phyloP scores from a whole-genome alignment of 495 filamentous ascomycete genomes.

The Hypoxylon perforatum region DNA sequence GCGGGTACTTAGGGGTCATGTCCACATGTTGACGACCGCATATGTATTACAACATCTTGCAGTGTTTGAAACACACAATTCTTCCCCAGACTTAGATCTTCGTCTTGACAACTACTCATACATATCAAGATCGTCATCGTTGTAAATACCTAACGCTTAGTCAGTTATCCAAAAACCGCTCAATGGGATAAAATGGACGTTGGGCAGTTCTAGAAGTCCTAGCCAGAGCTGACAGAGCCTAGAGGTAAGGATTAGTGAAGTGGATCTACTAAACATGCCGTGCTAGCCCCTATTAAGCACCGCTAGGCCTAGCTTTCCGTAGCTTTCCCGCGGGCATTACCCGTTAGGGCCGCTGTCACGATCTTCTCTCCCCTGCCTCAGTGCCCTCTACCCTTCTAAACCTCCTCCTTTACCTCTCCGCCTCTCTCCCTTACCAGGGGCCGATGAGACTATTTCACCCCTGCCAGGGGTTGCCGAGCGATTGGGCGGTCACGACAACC shows the following conservation, averaged over 20 bases:
- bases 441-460: constrained; percentile 1
- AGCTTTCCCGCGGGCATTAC: constrained; percentile 24
- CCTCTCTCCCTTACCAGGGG: constrained; percentile 14
- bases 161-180: constrained; percentile 7
- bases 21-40: background rate
- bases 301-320: constrained; percentile 8
- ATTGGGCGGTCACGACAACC: constrained; percentile 45
- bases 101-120: background rate
- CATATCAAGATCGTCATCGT: constrained; percentile 10
- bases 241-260: constrained; percentile 10
- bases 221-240: too few species aligned
- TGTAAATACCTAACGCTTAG: constrained; percentile 4
- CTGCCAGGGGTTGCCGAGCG: constrained; percentile 28
- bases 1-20: background rate
- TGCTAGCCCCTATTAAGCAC: background rate
- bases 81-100: background rate
- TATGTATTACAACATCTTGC: constrained; percentile 33
- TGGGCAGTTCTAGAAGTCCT: too few species aligned
- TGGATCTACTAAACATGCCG: constrained; percentile 22
- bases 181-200: constrained; percentile 12
- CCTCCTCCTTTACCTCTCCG: too few species aligned
- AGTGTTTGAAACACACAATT: constrained; percentile 28
- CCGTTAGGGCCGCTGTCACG: constrained; percentile 35
- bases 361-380: constrained; percentile 12
- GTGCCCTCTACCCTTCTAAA: too few species aligned